phyloP scores from a whole-genome alignment of 495 filamentous ascomycete genomes.

The Beverwykella pulmonaria region DNA sequence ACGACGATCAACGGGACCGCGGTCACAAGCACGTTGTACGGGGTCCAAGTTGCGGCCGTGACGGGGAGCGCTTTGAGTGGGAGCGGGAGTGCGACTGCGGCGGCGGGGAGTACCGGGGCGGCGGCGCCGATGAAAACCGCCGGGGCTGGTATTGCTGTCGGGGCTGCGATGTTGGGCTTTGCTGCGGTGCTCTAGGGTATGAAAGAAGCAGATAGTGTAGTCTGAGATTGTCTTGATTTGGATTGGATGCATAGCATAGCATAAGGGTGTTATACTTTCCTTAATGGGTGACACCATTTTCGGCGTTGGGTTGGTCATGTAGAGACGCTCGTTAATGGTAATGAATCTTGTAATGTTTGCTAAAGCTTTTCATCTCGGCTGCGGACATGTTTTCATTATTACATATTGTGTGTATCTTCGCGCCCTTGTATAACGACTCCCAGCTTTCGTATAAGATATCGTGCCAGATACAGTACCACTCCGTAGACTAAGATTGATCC shows the following conservation, averaged over 20 bases:
- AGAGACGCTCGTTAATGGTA: conserved; percentile 8
- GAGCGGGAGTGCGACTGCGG: neutral
- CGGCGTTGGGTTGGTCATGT: conserved; percentile 3
- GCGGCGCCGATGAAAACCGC: conserved; percentile 21
- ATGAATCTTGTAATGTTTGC: neutral
- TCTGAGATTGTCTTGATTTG: neutral
- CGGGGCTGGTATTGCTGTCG: conserved; percentile 19
- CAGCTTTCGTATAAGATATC: no score
- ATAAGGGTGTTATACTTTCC: conserved; percentile 3
- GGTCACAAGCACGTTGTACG: conserved; percentile 34
- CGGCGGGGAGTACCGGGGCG: conserved; percentile 3
- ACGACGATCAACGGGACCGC: conserved; percentile 36
- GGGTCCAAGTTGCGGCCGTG: conserved; percentile 41
- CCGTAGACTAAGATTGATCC: no score
- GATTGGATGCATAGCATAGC: conserved; percentile 7
- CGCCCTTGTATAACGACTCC: no score
- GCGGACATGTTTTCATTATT: neutral
- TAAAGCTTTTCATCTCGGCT: no score
- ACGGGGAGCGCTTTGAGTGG: neutral
- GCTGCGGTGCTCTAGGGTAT: conserved; percentile 14
- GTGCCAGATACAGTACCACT: no score
- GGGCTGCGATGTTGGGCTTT: conserved; percentile 26
- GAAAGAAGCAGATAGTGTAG: neutral
- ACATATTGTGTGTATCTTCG: no score
- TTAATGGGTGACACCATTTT: neutral